A percentile compares a stretch with the other conserved stretches of the same genome.
Conservation (phyloP, 306 rosid genomes). For the Malus sieversii region DNA sequence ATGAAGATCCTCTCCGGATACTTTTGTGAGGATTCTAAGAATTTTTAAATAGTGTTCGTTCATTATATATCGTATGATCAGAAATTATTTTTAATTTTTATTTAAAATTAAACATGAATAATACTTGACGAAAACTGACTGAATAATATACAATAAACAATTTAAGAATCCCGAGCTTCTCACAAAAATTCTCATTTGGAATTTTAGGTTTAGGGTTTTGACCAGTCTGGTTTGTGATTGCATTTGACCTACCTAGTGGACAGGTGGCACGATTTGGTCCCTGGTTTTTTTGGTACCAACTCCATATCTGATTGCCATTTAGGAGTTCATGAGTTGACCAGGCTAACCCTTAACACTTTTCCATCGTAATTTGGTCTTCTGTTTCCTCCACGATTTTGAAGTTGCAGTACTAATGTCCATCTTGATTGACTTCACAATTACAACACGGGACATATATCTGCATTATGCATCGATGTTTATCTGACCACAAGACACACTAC, state of each 20-base stretch:
- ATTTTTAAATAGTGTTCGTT: too few species aligned
- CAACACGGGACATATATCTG: not conserved
- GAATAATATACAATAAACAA: fast-evolving
- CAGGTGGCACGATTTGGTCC: not conserved
- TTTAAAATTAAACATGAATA: too few species aligned
- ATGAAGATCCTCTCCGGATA: too few species aligned
- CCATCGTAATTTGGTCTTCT: not conserved
- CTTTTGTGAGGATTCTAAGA: too few species aligned
- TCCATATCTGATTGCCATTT: not conserved
- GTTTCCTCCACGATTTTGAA: not conserved
- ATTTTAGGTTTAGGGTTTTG: too few species aligned
- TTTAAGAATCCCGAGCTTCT: fast-evolving
- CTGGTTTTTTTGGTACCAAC: not conserved
- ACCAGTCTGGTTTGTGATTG: not conserved
- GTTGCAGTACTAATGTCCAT: too few species aligned
- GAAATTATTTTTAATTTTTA: too few species aligned
- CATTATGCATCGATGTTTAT: too few species aligned
- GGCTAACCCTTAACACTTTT: not conserved
- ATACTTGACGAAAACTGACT: fast-evolving
- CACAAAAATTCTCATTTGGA: too few species aligned
- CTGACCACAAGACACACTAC: too few species aligned
- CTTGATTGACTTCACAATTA: too few species aligned
- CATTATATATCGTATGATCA: fast-evolving
- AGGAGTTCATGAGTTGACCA: not conserved
- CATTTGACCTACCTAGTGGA: not conserved